Base-by-base conservation (phyloP, 192 early-diverging fungal genomes). In the Phycomyces blakesleeanus region DNA sequence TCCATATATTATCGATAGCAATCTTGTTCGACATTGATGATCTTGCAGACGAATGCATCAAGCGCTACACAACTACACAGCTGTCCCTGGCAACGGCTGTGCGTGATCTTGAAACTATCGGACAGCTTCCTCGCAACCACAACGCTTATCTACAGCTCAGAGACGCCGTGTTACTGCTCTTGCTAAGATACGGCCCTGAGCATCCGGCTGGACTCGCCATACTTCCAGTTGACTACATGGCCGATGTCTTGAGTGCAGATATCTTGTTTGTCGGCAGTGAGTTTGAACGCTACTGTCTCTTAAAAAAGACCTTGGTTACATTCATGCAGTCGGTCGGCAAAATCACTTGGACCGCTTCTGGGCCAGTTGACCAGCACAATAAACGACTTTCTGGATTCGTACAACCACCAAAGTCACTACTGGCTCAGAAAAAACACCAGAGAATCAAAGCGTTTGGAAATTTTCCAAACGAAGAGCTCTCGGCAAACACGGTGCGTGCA, bases 321-420 rank as follows among this genome's bases (percentile, higher is more conserved):
- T 73, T 67, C 25, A 73, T 63, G 51, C 67, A 63, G n/a, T 69
- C 67, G 15, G 55, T 69, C 12, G 67, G 67, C 2, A 69, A 62
- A n/a, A 69, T 69, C 38, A 63, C 67, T 1, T 69, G 67, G 67
- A 69, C 67, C 2, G 7, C 39, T 1, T 25, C 39, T 9, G 67
- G 67, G 12, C 67, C 67, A 8, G 44, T 69, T 14, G 67, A 69
- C 40, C 44, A 63, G 27, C 42, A 69, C 22, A 38, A 26, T 14
- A 69, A 69, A 34, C 40, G 67, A 50, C 18, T 69, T 16, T 69
- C 67, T 51, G 67, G 67, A 18, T 69, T 63, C 55, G 54, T 69
- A 29, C 37, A 44, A 22, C 59, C 51, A 16, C 14, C 25, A 50
- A 50, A 21, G 21, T 21, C 16, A 7, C 1, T 20, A 9, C 15